A percentile compares a stretch with the other conserved stretches of the same genome.
Evolutionary conservation across 2,329 filamentous ascomycete species (phyloP).

Genomic region (Aureobasidium pullulans): DNA sequence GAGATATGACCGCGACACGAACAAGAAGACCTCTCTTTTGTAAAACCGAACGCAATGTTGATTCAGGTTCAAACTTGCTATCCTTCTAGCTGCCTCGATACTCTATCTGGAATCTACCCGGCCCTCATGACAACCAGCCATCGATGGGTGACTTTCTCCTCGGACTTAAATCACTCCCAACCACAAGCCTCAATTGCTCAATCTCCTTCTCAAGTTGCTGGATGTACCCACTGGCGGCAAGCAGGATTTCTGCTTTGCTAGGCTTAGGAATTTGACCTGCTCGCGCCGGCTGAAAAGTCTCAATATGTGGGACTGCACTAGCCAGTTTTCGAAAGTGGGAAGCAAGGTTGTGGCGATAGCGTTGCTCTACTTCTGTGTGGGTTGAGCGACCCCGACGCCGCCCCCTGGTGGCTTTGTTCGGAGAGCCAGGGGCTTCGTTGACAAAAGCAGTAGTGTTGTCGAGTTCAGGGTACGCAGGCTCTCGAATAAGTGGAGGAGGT

Average conservation of each 20-base stretch:
- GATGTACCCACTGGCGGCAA: not conserved
- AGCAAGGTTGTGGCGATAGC: slow-evolving; percentile 1
- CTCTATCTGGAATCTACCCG: too few species aligned
- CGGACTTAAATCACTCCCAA: too few species aligned
- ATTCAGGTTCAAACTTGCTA: too few species aligned
- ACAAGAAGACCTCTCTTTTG: too few species aligned
- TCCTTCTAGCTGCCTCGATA: too few species aligned
- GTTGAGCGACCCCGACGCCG: not conserved
- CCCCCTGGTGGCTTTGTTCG: not conserved
- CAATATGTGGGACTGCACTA: not conserved
- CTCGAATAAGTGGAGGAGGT: not conserved
- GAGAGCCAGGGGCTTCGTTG: not conserved
- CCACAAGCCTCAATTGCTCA: not conserved
- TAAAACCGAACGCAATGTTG: too few species aligned
- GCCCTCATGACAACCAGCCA: too few species aligned
- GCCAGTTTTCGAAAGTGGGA: not conserved
- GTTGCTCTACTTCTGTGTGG: not conserved
- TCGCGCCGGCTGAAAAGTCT: not conserved
- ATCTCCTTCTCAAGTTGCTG: not conserved
- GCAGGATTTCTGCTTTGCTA: not conserved
- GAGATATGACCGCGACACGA: too few species aligned
- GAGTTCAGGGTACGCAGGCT: not conserved
- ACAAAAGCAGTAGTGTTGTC: not conserved
- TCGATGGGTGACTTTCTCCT: too few species aligned
- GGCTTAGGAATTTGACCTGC: not conserved